Conservation (phyloP, 2,329 filamentous ascomycete genomes). For the Chalaropsis ovoidea region DNA sequence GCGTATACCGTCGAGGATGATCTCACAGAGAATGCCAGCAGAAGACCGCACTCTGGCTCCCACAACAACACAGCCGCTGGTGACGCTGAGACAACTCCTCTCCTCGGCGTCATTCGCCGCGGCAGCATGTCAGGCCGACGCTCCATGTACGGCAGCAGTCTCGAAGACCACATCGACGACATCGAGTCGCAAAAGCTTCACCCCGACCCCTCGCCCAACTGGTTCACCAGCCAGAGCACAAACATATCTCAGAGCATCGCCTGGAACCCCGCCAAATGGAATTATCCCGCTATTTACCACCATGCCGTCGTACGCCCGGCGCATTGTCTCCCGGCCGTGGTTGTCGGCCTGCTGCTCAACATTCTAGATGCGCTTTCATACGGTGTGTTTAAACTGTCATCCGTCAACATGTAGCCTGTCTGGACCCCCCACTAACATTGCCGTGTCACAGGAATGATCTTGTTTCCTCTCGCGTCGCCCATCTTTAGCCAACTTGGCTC, state of each 20-base stretch:
- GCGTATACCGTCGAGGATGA: neutral
- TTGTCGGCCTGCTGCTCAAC: constrained; percentile 81
- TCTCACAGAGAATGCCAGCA: neutral
- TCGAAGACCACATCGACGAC: constrained; percentile 1
- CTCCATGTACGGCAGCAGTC: constrained; percentile 14
- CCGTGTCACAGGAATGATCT: constrained; percentile 59
- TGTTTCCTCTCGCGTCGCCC: constrained; percentile 82
- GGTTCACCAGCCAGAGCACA: constrained; percentile 8
- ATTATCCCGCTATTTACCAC: constrained; percentile 54
- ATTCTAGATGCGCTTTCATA: constrained; percentile 92
- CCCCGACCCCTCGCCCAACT: neutral
- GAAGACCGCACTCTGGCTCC: neutral
- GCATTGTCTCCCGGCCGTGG: constrained; percentile 69
- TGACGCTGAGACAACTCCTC: constrained; percentile 26
- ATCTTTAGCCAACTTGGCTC: constrained; percentile 79
- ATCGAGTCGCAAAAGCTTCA: constrained; percentile 11
- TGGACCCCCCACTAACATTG: constrained; percentile 17
- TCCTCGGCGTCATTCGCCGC: constrained; percentile 28
- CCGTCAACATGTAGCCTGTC: neutral
- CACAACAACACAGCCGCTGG: constrained; percentile 24
- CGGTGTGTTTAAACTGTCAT: constrained; percentile 40
- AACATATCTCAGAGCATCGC: neutral
- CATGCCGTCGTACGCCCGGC: constrained; percentile 56
- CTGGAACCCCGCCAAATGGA: constrained; percentile 60
- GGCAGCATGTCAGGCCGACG: constrained; percentile 10